Evolutionary conservation across 495 filamentous ascomycete species (phyloP), one percentile per base, ranked within the genome.

Genomic region (Neurospora sp.): DNA sequence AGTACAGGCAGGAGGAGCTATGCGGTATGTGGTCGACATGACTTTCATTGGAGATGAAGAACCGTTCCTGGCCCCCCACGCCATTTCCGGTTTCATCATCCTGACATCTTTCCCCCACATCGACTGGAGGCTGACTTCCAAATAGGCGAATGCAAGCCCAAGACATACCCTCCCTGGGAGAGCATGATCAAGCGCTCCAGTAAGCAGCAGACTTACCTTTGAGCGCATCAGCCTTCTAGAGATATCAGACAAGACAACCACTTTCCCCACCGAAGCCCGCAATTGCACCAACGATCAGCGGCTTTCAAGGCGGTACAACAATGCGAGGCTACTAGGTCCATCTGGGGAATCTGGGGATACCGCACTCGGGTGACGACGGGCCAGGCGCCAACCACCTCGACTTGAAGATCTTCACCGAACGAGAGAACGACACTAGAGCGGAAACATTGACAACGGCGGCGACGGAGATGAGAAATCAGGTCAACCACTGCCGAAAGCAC

Each of bases 171-270:
- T 27, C 70, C 78, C 1, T 82, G 80, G 80, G 80, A 82, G 76
- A 78, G 79, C 79, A 78, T 82, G 71, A 82, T 82, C 76, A 81
- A 79, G 76, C 80, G 79, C 76, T 71, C 78, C 74, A 81, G 39
- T 72, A 75, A 79, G 76, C 76, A 79, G 70, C 72, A 69, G n/a
- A 75, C 72, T 71, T 78, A 75, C 72, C 22, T 61, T 65, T 65
- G 27, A 65, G 27, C 53, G 27, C 53, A 65, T 37, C 53, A 16
- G 14, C 16, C 53, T 35, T 65, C 3, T 65, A 14, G 53, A 27
- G 7, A 17, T 65, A 35, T 17, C 53, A 65, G 53, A 65, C 27
- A 37, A 65, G 14, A 37, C 2, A 35, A 65, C 27, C 53, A 65
- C 6, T 16, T 65, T 35, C 27, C 53, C 27, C 53, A 65, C 53